Conservation (phyloP, 1,139 yeast species). For the Protomyces lactucae-debilis region DNA sequence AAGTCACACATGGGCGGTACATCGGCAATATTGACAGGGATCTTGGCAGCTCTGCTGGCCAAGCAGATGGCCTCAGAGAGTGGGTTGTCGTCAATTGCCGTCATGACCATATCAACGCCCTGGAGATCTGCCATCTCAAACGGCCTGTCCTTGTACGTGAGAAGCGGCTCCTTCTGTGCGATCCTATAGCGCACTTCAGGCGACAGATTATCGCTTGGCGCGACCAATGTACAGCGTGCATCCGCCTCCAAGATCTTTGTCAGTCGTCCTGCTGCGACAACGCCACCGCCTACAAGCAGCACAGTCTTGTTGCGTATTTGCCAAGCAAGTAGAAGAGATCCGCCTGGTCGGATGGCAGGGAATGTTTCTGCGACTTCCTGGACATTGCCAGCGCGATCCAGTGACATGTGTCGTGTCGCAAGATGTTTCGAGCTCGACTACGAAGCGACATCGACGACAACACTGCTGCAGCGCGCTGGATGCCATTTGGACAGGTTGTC, state of each 20-base stretch:
- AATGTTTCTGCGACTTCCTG: conserved; percentile 20
- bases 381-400: conserved; percentile 15
- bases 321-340: conserved; percentile 67
- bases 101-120: conserved; percentile 51
- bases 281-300: conserved; percentile 68
- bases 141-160: conserved; percentile 49
- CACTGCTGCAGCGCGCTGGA: neutral
- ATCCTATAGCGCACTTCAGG: conserved; percentile 48
- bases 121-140: conserved; percentile 39
- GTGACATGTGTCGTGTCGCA: neutral
- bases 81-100: conserved; percentile 70
- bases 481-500: conserved; percentile 46
- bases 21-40: conserved; percentile 80
- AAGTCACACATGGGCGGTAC: conserved; percentile 79
- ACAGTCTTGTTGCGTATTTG: conserved; percentile 61
- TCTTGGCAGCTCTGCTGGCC: conserved; percentile 48
- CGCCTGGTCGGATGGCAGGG: conserved; percentile 37
- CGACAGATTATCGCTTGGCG: conserved; percentile 52
- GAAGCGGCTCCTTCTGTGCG: conserved; percentile 44
- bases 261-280: conserved; percentile 70
- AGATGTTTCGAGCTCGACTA: neutral
- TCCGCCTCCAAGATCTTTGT: conserved; percentile 63
- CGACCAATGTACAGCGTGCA: conserved; percentile 64
- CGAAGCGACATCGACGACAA: neutral
- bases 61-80: conserved; percentile 57